These are phyloP conservation scores for Blastobotrys attinorum DNA, from an alignment of 805 yeast genomes.

Conservation along the genomic window DNA sequence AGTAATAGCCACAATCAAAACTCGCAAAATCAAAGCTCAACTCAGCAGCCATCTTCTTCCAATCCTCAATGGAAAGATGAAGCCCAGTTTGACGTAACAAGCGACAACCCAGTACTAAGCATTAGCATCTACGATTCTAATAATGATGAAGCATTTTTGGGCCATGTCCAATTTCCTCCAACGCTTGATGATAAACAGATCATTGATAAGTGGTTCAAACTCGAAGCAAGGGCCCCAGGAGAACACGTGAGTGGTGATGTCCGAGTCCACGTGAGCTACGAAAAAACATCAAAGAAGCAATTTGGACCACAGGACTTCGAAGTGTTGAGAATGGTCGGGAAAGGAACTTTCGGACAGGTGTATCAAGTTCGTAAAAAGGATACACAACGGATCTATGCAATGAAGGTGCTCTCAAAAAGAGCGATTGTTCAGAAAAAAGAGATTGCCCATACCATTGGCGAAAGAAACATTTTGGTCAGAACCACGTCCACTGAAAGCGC, in stretches of 20 bases:
- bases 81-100: conserved; percentile 81
- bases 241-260: conserved; percentile 75
- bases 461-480: conserved; percentile 86
- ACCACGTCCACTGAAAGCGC: conserved; percentile 83
- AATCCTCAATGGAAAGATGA: conserved; percentile 90
- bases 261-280: conserved; percentile 66
- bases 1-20: too few relatives aligned
- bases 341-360: conserved; percentile 97
- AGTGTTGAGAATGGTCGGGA: conserved; percentile 81
- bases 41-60: conserved; percentile 4
- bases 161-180: conserved; percentile 72
- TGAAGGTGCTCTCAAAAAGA: conserved; percentile 92
- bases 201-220: conserved; percentile 63
- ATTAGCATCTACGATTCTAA: conserved; percentile 86
- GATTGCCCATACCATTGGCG: conserved; percentile 97
- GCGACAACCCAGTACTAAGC: conserved; percentile 69
- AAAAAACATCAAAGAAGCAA: conserved; percentile 59
- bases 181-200: conserved; percentile 28
- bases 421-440: conserved; percentile 95
- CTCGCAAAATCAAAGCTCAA: too few relatives aligned
- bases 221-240: conserved; percentile 66
- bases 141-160: conserved; percentile 74
- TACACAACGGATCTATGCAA: conserved; percentile 86
- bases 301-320: conserved; percentile 90
- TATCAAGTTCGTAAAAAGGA: conserved; percentile 91